A percentile compares a stretch with the other conserved stretches of the same genome.
phyloP scores from a whole-genome alignment of 192 early-diverging fungal species.

The Coemansia sp. region DNA sequence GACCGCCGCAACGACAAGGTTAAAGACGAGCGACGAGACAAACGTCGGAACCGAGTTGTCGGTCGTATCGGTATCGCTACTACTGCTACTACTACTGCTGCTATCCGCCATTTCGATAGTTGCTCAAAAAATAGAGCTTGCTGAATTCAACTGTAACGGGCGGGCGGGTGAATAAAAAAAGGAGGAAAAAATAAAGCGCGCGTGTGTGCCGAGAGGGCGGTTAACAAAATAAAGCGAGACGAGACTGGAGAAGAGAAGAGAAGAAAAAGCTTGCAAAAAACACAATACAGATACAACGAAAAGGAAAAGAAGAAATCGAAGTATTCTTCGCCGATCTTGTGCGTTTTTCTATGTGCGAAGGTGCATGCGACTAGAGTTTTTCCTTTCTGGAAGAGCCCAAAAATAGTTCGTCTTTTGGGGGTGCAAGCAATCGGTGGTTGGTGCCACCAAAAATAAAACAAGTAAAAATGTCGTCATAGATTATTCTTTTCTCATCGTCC shows the following conservation, averaged over 20 bases:
- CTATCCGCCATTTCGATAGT: conserved; percentile 7
- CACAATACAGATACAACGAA: neutral
- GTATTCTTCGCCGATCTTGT: neutral
- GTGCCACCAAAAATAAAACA: neutral
- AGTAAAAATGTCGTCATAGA: neutral
- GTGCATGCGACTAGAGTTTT: neutral
- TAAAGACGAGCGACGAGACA: conserved; percentile 72
- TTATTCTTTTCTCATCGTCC: neutral
- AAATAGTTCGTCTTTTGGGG: neutral
- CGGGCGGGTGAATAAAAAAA: neutral
- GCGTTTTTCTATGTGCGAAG: neutral
- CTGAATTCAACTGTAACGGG: neutral
- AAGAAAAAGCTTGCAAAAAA: conserved; percentile 1
- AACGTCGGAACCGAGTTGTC: conserved; percentile 64
- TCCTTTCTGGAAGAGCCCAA: neutral
- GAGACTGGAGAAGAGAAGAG: neutral
- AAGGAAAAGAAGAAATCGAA: too few relatives aligned
- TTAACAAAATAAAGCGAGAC: neutral
- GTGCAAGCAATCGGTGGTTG: neutral
- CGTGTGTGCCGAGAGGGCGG: too few relatives aligned
- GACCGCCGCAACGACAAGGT: conserved; percentile 59
- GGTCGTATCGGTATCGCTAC: neutral
- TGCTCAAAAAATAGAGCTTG: neutral
- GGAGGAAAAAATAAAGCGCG: neutral
- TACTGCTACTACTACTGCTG: neutral